Evolutionary conservation across 306 rosid genomes (phyloP).

Genomic region (Ziziphus jujuba): DNA sequence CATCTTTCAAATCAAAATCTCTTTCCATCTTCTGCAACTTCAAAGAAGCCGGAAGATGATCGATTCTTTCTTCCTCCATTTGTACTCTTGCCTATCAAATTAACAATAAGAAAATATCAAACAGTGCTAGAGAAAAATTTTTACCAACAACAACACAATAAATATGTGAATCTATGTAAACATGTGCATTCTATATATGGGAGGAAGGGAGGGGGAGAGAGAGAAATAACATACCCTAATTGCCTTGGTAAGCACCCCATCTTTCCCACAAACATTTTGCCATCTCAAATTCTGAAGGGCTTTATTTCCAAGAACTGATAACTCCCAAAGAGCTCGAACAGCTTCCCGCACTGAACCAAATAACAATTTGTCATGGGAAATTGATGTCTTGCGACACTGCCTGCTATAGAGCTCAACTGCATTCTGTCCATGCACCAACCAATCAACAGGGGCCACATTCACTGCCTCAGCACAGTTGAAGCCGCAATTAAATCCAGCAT

Average conservation of each 20-base stretch:
- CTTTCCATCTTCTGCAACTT: slow-evolving; percentile 68
- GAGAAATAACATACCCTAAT: slow-evolving; percentile 53
- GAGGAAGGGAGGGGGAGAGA: slow-evolving; percentile 6
- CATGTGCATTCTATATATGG: not conserved
- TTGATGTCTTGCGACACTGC: slow-evolving; percentile 83
- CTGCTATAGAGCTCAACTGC: slow-evolving; percentile 88
- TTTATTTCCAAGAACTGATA: slow-evolving; percentile 46
- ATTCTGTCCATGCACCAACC: slow-evolving; percentile 91
- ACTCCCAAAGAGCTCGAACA: slow-evolving; percentile 53
- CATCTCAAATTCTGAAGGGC: slow-evolving; percentile 48
- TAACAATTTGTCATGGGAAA: slow-evolving; percentile 91
- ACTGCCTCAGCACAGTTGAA: slow-evolving; percentile 99
- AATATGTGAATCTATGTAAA: not conserved
- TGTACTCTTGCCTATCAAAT: slow-evolving; percentile 57
- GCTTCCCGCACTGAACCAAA: slow-evolving; percentile 78
- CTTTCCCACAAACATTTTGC: slow-evolving; percentile 74
- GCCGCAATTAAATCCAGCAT: slow-evolving; percentile 93
- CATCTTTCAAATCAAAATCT: slow-evolving; percentile 59
- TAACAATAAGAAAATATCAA: slow-evolving; percentile 7
- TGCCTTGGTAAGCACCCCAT: slow-evolving; percentile 71
- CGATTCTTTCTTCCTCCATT: slow-evolving; percentile 79
- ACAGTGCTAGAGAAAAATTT: not conserved
- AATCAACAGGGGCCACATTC: slow-evolving; percentile 96
- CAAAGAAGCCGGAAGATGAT: slow-evolving; percentile 51
- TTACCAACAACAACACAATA: not conserved